phyloP scores from a whole-genome alignment of 768 basidiomycete species.

The Nidularia pulvinata region DNA sequence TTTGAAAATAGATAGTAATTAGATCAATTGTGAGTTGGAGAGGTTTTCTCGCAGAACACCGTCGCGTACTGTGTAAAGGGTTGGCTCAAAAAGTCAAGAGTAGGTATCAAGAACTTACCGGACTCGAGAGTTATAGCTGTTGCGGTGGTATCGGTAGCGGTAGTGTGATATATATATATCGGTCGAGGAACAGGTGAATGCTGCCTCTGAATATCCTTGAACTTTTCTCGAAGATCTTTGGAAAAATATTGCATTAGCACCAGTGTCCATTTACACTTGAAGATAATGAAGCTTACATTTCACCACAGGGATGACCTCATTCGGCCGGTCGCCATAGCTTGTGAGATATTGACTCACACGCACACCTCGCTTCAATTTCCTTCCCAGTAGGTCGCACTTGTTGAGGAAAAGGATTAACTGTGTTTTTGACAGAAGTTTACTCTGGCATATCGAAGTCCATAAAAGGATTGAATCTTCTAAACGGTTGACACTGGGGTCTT shows the following conservation, averaged over 20 bases:
- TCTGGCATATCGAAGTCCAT: conserved; percentile 64
- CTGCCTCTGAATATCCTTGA: conserved; percentile 52
- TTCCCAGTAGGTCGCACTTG: conserved; percentile 65
- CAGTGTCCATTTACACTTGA: neutral
- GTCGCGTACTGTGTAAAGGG: conserved; percentile 39
- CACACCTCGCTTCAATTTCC: conserved; percentile 44
- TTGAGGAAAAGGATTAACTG: conserved; percentile 76
- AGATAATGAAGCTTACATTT: conserved; percentile 44
- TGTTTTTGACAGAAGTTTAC: conserved; percentile 54
- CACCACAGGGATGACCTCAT: conserved; percentile 51
- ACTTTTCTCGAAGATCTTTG: conserved; percentile 41
- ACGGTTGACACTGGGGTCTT: conserved; percentile 65
- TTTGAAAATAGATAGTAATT: too few relatives aligned
- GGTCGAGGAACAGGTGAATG: conserved; percentile 46
- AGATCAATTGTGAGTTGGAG: too few relatives aligned
- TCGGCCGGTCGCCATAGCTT: conserved; percentile 61
- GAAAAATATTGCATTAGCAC: neutral
- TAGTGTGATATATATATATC: conserved; percentile 60
- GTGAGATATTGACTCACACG: conserved; percentile 54
- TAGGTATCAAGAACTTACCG: conserved; percentile 27
- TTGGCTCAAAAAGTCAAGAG: neutral
- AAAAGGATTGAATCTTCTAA: conserved; percentile 73
- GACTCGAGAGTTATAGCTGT: conserved; percentile 51
- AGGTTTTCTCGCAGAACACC: conserved; percentile 54
- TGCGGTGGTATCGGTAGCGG: conserved; percentile 60